Evolutionary conservation across 208 protist genomes (phyloP).

Genomic region (Acanthamoeba castellanii): DNA sequence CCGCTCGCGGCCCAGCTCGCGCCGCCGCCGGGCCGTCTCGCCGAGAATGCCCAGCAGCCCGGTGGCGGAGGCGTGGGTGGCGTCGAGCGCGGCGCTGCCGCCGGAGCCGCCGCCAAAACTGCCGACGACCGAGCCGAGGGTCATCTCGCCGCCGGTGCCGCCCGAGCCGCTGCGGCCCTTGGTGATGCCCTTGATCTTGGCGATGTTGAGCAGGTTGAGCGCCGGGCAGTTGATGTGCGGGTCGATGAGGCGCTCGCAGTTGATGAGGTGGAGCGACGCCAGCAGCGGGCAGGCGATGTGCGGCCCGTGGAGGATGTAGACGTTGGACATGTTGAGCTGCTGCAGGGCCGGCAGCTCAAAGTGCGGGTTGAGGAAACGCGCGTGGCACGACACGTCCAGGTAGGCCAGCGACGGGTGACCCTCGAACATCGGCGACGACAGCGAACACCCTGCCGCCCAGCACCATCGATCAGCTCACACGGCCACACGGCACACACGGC

Average conservation of each 20-base stretch:
- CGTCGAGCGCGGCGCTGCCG: too few species aligned
- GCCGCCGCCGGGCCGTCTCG: too few species aligned
- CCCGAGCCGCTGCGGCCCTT: background rate
- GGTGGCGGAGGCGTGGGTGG: too few species aligned
- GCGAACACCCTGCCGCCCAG: slow-evolving; percentile 49
- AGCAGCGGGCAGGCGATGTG: slow-evolving; percentile 27
- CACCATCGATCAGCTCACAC: too few species aligned
- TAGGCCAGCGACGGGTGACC: slow-evolving; percentile 6
- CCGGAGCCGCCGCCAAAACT: too few species aligned
- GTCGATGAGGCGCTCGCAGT: slow-evolving; percentile 63
- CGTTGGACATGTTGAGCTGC: slow-evolving; percentile 47
- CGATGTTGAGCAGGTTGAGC: slow-evolving; percentile 40
- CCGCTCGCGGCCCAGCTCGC: too few species aligned
- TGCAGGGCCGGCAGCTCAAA: slow-evolving; percentile 1
- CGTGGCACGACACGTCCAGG: slow-evolving; percentile 39
- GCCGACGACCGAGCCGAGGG: too few species aligned
- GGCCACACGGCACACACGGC: background rate
- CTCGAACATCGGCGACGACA: slow-evolving; percentile 59
- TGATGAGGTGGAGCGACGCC: slow-evolving; percentile 18
- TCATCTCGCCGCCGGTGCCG: background rate
- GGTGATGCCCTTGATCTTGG: background rate
- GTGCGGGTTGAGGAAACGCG: slow-evolving; percentile 51
- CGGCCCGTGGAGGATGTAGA: slow-evolving; percentile 35
- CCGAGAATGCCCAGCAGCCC: too few species aligned
- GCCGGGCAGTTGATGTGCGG: slow-evolving; percentile 10